Base-by-base conservation (phyloP, 2,329 filamentous ascomycete genomes). In the Dactylellina leptospora region DNA sequence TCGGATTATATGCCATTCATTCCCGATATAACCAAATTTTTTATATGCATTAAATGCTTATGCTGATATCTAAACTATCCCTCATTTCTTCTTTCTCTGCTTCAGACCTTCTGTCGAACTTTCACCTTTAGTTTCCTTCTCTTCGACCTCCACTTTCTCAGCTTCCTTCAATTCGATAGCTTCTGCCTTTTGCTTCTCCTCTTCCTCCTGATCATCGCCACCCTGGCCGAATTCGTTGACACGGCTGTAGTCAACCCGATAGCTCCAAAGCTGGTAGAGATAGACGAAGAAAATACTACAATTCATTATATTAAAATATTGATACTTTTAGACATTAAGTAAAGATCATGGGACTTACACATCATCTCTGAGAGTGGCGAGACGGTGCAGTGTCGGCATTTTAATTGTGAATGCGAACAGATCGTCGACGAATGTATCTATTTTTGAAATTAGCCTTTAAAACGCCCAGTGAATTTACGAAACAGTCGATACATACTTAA, bases 351-450 rank as follows among this genome's bases (percentile, higher is more conserved):
- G n/a, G n/a, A 71, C 64, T 66, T 66, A 74, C 68, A 99, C 85
- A 78, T 99, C 95, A 79, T 99, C 95, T 72, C 95, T 86, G 74
- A 99, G 85, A 0, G 95, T 97, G 0, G 95, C 92, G 54, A 99
- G 84, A 13, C 95, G 87, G 81, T 99, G 95, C 55, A 99, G 84
- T 74, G 93, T 87, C 0, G 95, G 95, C 95, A 99, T 99, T 83
- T 97, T 97, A 83, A 99, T 97, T 38, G 95, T 99, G 78, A 97
- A 99, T 1, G 95, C 95, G 78, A 99, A 99, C 28, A 99, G 84
- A 79, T 99, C 95, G 81, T 99, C 95, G 79, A 99, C 97, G 80
- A 99, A 99, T 3, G 95, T 97, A 83, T 97, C 97, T 75, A 97
- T 83, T 82, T 96, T 10, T 1, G 6, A 11, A 36, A 1, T 27